Evolutionary conservation across 805 yeast species (phyloP), one percentile per base, ranked within the genome.

Genomic region (Candida tibetensis): DNA sequence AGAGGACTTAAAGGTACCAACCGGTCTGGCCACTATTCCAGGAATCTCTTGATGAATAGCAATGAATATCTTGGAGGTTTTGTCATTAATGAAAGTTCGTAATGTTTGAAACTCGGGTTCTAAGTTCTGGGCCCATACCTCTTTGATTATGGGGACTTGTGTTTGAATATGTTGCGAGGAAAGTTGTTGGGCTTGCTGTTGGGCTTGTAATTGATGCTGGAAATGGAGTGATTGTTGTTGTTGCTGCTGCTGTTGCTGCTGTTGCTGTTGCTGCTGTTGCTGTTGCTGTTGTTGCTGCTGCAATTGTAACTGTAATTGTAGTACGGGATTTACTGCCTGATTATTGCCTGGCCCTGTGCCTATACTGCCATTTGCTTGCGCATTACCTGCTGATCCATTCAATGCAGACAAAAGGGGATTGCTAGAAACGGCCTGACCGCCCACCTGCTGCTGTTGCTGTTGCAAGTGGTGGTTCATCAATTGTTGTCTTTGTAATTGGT

Each of bases 11-110:
- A 93, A 93, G 14, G 86, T 79, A 14, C 99, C 99, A 43, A 93
- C 85, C 12, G 99, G 99, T 51, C 99, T 77, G 2, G 96, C 96
- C 18, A 91, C 83, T 16, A 95, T 86, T 0, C 99, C 99, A 0
- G 96, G 96, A 56, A 93, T 89, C 60, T 93, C 98, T 32, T 95
- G 89, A 50, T 89, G 90, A 41, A 89, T 76, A 2, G 86, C 75
- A 17, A 84, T 75, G 48, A 72, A 69, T 39, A 79, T 75, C 50
- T 53, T 45, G 6, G 64, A 49, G 4, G 69, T 55, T 31, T 74
- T 81, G 41, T 74, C 74, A 37, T 69, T 75, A 29, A 81, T 69
- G 21, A 83, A 67, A 36, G 74, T 72, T 45, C 89, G 71, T 35
- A 85, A 75, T 9, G 74, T 62, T 41, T 72, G 74, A 60, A 84